phyloP scores from a whole-genome alignment of 108 stramenopile species.

The Cyclotella sp. region DNA sequence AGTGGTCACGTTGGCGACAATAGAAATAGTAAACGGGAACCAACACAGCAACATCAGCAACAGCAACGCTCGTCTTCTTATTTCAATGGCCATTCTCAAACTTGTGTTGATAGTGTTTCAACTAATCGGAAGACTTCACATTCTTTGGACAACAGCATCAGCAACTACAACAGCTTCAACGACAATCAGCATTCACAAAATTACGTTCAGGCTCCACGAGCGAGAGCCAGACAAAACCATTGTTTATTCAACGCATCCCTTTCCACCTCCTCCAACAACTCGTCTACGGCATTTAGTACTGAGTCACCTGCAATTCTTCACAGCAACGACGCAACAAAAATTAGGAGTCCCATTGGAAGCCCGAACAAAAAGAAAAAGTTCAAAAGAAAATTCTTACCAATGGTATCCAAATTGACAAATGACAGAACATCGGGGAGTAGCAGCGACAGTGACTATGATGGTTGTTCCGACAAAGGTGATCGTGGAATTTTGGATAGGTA shows the following conservation, averaged over 20 bases:
- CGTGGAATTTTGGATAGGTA: background rate
- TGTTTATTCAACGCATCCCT: no score
- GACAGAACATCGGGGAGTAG: background rate
- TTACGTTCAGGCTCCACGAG: no score
- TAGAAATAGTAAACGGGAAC: background rate
- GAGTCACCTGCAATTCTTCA: no score
- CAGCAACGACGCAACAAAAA: background rate
- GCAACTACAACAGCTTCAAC: no score
- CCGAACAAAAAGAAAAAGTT: background rate
- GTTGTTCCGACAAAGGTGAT: background rate
- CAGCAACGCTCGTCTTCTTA: background rate
- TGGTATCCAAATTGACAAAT: background rate
- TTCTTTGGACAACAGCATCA: no score
- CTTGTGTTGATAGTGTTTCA: no score
- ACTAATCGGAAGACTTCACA: no score
- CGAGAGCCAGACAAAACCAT: no score
- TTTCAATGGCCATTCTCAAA: no score
- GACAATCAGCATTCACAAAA: no score
- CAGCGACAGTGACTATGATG: background rate
- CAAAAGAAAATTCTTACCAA: constrained; percentile 4
- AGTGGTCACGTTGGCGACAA: background rate
- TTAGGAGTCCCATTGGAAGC: background rate
- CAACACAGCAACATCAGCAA: background rate
- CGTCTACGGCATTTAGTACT: no score
- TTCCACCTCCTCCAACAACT: no score